phyloP scores from a whole-genome alignment of 306 rosid species.

The Luffa aegyptiaca region DNA sequence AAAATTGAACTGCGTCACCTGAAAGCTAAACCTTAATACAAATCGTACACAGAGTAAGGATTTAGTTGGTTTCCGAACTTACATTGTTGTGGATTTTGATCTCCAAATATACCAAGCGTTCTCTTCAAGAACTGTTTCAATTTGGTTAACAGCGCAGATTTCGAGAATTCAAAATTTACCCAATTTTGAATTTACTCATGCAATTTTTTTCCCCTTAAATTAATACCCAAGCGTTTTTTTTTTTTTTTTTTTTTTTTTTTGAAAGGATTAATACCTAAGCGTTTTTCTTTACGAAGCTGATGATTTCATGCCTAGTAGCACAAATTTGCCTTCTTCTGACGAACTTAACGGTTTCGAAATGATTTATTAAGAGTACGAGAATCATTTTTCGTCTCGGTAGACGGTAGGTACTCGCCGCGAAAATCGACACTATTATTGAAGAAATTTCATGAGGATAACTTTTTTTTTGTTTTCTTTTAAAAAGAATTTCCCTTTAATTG shows the following conservation, averaged over 20 bases:
- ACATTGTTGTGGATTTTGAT: neutral
- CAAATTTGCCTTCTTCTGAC: neutral
- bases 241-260: too few relatives aligned
- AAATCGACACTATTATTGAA: neutral
- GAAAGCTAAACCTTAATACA: neutral
- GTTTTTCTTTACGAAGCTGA: neutral
- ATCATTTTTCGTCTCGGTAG: neutral
- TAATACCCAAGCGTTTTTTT: too few relatives aligned
- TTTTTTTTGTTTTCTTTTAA: neutral
- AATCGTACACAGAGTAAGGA: neutral
- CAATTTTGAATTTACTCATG: neutral
- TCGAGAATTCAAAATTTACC: neutral
- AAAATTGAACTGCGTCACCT: neutral
- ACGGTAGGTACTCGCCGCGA: neutral
- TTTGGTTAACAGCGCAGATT: neutral
- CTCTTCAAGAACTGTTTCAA: neutral
- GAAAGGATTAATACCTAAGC: too few relatives aligned
- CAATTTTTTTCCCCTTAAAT: neutral
- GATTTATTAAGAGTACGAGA: neutral
- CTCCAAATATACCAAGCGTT: neutral
- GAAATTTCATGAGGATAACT: neutral
- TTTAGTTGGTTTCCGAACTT: neutral
- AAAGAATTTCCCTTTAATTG: neutral
- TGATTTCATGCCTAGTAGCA: neutral
- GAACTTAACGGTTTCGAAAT: neutral